These are phyloP conservation scores for Hymenoscyphus albidus DNA, from an alignment of 2,329 filamentous ascomycete genomes.

Conservation along the genomic window DNA sequence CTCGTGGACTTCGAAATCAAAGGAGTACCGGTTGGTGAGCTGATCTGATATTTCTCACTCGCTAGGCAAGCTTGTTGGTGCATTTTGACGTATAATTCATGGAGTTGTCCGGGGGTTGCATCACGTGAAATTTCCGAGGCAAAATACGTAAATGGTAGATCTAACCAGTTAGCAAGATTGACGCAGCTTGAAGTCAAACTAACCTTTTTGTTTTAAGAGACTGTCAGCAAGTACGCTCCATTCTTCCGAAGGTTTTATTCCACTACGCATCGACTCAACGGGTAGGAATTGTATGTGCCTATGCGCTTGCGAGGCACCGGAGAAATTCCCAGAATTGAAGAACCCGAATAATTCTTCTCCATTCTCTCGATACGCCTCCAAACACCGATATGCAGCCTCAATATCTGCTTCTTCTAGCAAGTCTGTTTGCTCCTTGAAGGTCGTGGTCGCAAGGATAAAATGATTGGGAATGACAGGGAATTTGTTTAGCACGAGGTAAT, in stretches of 20 bases:
- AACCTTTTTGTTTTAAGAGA: conserved; percentile 29
- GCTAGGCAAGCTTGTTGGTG: conserved; percentile 24
- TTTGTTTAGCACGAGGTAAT: conserved; percentile 70
- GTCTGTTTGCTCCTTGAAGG: conserved; percentile 61
- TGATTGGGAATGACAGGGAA: conserved; percentile 68
- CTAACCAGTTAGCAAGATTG: conserved; percentile 14
- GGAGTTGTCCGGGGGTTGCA: conserved; percentile 21
- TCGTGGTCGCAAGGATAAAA: conserved; percentile 66
- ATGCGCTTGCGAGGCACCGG: conserved; percentile 69
- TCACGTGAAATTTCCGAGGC: conserved; percentile 21
- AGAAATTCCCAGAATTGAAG: conserved; percentile 61
- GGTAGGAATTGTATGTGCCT: conserved; percentile 70
- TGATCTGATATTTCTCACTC: not conserved
- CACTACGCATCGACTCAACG: conserved; percentile 57
- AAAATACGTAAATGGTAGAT: conserved; percentile 34
- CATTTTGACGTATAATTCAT: conserved; percentile 27
- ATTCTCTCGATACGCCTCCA: conserved; percentile 49
- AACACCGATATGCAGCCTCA: conserved; percentile 56
- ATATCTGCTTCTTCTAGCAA: conserved; percentile 59
- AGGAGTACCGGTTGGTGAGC: not conserved
- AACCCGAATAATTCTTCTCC: conserved; percentile 36
- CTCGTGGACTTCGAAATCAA: not conserved
- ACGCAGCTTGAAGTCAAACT: not conserved
- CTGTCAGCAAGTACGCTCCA: conserved; percentile 50
- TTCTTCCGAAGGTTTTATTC: conserved; percentile 30